Percentiles rank a stretch among this genome's conserved stretches.
Evolutionary conservation across 345 rosid species (phyloP).

Genomic region (Bretschneidera sinensis): DNA sequence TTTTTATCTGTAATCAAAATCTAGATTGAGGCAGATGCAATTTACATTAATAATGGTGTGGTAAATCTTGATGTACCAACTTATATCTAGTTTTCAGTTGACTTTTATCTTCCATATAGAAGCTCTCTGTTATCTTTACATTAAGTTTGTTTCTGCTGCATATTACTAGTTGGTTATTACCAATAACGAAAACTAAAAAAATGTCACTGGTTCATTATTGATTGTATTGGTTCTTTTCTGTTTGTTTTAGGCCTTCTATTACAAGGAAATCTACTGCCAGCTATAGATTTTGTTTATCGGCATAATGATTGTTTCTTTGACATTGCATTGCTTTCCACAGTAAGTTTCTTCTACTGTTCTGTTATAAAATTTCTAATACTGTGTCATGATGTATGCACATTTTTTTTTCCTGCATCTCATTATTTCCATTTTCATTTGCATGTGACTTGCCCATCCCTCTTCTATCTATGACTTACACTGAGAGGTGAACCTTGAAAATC

Average conservation of each 20-base stretch:
- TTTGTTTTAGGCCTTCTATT: constrained; percentile 60
- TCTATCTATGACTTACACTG: neutral
- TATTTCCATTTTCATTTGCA: neutral
- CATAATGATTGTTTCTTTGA: constrained; percentile 73
- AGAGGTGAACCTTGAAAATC: neutral
- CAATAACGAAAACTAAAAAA: constrained; percentile 4
- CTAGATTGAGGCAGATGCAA: too few relatives aligned
- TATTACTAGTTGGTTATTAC: neutral
- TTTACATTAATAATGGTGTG: too few relatives aligned
- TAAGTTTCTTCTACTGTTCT: constrained; percentile 31
- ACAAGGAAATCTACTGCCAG: constrained; percentile 73
- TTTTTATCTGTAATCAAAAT: too few relatives aligned
- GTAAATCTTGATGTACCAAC: too few relatives aligned
- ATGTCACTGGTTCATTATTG: constrained; percentile 2
- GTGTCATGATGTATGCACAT: neutral
- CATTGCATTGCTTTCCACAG: constrained; percentile 73
- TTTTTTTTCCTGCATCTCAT: neutral
- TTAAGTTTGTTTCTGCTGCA: neutral
- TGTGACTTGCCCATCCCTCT: neutral
- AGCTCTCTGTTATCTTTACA: neutral
- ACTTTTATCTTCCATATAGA: too few relatives aligned
- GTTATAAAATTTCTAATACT: constrained; percentile 1
- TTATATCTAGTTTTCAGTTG: too few relatives aligned
- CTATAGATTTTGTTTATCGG: constrained; percentile 67
- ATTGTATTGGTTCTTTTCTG: constrained; percentile 11